Evolutionary conservation across 805 yeast genomes (phyloP).

Genomic region (Barnettozyma vustinii): DNA sequence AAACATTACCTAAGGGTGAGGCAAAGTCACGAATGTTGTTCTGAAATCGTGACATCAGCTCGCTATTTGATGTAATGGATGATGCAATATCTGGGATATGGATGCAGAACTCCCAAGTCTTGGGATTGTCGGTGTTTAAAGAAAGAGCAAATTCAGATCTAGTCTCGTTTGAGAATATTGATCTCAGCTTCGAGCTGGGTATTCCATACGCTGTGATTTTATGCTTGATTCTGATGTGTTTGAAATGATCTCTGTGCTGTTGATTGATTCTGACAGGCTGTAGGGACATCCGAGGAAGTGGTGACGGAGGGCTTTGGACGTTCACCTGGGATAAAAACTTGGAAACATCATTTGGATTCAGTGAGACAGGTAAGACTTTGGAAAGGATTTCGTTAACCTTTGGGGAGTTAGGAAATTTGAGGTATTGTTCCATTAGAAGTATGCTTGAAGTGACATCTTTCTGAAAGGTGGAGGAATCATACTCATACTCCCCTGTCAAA

Average conservation of each 20-base stretch:
- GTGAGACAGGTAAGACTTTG: neutral
- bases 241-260: neutral
- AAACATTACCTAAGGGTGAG: neutral
- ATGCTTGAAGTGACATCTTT: slow-evolving; percentile 1
- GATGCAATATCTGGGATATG: slow-evolving; percentile 13
- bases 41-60: neutral
- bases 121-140: neutral
- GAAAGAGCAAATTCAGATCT: slow-evolving; percentile 10
- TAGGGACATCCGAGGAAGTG: neutral
- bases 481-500: neutral
- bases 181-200: slow-evolving; percentile 5
- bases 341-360: neutral
- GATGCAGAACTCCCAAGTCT: slow-evolving; percentile 6
- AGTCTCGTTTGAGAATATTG: slow-evolving; percentile 1
- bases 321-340: neutral
- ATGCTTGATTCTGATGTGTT: slow-evolving; percentile 5
- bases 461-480: neutral
- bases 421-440: slow-evolving; percentile 3
- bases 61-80: neutral
- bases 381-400: neutral
- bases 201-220: slow-evolving; percentile 5
- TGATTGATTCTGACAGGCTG: neutral
- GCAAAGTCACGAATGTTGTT: neutral
- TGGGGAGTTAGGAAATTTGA: slow-evolving; percentile 1
- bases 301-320: neutral